Percentiles rank a stretch among this genome's conserved stretches.
phyloP scores from a whole-genome alignment of 768 basidiomycete genomes.

The Bullera alba region DNA sequence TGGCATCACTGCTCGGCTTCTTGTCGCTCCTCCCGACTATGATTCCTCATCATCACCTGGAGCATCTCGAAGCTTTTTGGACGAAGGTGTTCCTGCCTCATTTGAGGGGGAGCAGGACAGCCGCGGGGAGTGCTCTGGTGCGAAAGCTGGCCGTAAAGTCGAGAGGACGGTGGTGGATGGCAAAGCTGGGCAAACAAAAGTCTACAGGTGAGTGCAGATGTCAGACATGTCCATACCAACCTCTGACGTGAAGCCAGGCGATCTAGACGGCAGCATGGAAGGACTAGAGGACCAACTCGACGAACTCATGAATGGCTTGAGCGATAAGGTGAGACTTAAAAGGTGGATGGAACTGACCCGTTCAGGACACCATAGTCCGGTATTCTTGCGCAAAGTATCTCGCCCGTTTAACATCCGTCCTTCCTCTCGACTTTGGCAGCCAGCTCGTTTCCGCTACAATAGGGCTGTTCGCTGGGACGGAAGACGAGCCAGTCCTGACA shows the following conservation, averaged over 20 bases:
- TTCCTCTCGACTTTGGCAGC: slow-evolving; percentile 64
- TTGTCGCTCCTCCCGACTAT: slow-evolving; percentile 22
- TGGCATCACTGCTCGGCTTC: slow-evolving; percentile 26
- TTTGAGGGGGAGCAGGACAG: slow-evolving; percentile 24
- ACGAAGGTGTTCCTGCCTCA: slow-evolving; percentile 50
- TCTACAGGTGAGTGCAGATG: not conserved
- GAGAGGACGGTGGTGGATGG: slow-evolving; percentile 41
- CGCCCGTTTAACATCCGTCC: slow-evolving; percentile 71
- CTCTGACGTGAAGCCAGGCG: not conserved
- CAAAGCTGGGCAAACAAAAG: slow-evolving; percentile 15
- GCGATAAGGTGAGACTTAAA: slow-evolving; percentile 62
- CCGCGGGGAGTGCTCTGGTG: slow-evolving; percentile 27
- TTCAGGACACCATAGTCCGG: slow-evolving; percentile 84
- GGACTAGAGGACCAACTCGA: slow-evolving; percentile 69
- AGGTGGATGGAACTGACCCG: not conserved
- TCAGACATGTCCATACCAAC: not conserved
- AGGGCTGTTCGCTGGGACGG: slow-evolving; percentile 57
- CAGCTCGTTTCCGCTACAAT: slow-evolving; percentile 80
- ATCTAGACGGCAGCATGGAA: slow-evolving; percentile 60
- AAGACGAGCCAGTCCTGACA: slow-evolving; percentile 30
- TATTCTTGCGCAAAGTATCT: slow-evolving; percentile 92
- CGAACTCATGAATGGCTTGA: slow-evolving; percentile 62
- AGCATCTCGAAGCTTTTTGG: slow-evolving; percentile 54
- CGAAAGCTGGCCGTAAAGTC: slow-evolving; percentile 42
- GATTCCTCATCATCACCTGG: slow-evolving; percentile 57